Evolutionary conservation across 148 eudicot genomes (phyloP).

Genomic region (Bassia scoparia): DNA sequence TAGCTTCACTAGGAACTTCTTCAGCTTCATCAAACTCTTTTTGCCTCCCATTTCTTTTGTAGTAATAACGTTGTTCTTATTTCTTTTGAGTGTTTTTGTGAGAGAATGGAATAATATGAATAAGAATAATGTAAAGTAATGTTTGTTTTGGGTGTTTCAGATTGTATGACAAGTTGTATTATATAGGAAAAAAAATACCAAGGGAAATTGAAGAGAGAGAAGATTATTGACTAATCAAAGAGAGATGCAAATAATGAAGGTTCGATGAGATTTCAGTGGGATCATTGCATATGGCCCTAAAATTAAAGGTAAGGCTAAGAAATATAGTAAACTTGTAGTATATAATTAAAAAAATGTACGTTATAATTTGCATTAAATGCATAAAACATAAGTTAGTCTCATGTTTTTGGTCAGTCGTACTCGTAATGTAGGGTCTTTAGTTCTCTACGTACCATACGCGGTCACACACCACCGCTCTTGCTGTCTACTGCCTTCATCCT

Average conservation of each 20-base stretch:
- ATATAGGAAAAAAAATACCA: not conserved
- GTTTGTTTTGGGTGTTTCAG: not conserved
- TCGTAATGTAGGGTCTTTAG: too few relatives aligned
- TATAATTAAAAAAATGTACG: not conserved
- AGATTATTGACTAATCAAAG: not conserved
- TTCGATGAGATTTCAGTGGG: constrained; percentile 16
- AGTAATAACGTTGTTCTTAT: not conserved
- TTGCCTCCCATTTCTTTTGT: constrained; percentile 15
- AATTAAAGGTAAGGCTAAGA: too few relatives aligned
- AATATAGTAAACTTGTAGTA: too few relatives aligned
- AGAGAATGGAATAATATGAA: too few relatives aligned
- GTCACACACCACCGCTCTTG: not conserved
- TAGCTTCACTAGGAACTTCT: constrained; percentile 20
- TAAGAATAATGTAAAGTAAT: too few relatives aligned
- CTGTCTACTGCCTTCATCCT: too few relatives aligned
- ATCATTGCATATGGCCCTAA: constrained; percentile 4
- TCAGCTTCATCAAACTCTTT: constrained; percentile 14
- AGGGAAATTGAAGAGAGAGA: not conserved
- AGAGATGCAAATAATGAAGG: not conserved
- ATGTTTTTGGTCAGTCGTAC: constrained; percentile 1
- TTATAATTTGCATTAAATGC: constrained; percentile 6
- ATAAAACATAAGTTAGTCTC: constrained; percentile 1
- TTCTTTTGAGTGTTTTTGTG: not conserved
- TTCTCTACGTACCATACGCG: not conserved
- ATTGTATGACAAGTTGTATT: not conserved